Evolutionary conservation across 2,329 filamentous ascomycete species (phyloP).

Genomic region (Calonectria hongkongensis): DNA sequence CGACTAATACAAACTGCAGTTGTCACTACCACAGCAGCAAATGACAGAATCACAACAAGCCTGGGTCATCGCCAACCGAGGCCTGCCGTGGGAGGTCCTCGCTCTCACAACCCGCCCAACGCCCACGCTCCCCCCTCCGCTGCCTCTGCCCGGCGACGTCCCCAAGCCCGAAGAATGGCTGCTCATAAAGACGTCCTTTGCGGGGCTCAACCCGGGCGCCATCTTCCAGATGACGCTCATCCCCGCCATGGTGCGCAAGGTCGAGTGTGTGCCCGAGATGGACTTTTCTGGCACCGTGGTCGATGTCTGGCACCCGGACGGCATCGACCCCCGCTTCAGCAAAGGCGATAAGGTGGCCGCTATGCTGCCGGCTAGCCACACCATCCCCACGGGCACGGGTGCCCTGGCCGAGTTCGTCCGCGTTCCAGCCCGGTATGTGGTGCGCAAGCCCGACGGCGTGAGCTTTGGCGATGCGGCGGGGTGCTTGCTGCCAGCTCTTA

Average conservation of each 20-base stretch:
- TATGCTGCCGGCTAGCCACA: conserved; percentile 60
- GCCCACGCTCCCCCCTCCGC: conserved; percentile 53
- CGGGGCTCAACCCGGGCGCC: conserved; percentile 67
- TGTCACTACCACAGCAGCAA: neutral
- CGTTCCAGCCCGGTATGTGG: conserved; percentile 59
- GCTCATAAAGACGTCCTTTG: conserved; percentile 64
- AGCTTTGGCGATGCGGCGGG: conserved; percentile 60
- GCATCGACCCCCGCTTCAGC: conserved; percentile 45
- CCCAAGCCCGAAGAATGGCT: conserved; percentile 60
- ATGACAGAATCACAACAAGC: conserved; percentile 46
- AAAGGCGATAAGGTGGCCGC: conserved; percentile 61
- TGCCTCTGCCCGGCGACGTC: conserved; percentile 54
- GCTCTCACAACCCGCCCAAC: conserved; percentile 48
- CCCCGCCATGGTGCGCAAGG: conserved; percentile 61
- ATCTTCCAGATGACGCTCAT: conserved; percentile 64
- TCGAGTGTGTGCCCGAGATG: conserved; percentile 56
- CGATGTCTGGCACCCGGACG: conserved; percentile 57
- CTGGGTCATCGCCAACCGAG: conserved; percentile 57
- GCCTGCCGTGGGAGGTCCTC: conserved; percentile 54
- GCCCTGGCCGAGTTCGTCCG: conserved; percentile 64
- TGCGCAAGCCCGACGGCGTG: conserved; percentile 56
- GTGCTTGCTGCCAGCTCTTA: conserved; percentile 62
- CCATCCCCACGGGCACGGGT: conserved; percentile 60
- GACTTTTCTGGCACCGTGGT: conserved; percentile 48
- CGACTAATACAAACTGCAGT: neutral